Evolutionary conservation across 768 basidiomycete species (phyloP).

Genomic region (Rossbeevera mucosa): DNA sequence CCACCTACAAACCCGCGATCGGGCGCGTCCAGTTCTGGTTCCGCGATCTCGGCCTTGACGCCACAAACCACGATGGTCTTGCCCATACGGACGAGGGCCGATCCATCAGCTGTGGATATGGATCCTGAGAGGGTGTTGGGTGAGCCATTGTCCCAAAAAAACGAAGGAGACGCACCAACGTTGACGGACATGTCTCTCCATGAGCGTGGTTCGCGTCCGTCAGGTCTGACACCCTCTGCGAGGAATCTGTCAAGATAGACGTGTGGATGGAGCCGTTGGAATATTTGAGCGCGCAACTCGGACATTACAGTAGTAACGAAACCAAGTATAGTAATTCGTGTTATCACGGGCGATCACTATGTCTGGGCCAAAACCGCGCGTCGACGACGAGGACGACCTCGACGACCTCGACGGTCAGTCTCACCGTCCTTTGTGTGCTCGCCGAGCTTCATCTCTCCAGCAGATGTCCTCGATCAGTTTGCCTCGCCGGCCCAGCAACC

Average conservation of each 20-base stretch:
- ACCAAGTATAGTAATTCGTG: too few species aligned
- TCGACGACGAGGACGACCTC: slow-evolving; percentile 36
- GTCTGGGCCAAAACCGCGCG: slow-evolving; percentile 13
- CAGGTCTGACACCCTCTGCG: slow-evolving; percentile 71
- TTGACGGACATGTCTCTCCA: slow-evolving; percentile 80
- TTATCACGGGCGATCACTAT: neutral
- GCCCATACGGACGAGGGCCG: slow-evolving; percentile 85
- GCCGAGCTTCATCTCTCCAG: slow-evolving; percentile 7
- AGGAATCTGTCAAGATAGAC: slow-evolving; percentile 87
- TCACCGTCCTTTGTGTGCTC: neutral
- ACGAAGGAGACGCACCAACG: slow-evolving; percentile 52
- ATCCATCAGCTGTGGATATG: slow-evolving; percentile 90
- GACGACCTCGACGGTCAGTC: slow-evolving; percentile 41
- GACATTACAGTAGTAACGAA: slow-evolving; percentile 3
- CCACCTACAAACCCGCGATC: slow-evolving; percentile 79
- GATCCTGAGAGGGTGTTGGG: slow-evolving; percentile 46
- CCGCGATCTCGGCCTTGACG: slow-evolving; percentile 91
- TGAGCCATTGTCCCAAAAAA: neutral
- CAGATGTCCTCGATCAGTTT: slow-evolving; percentile 51
- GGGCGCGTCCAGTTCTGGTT: slow-evolving; percentile 76
- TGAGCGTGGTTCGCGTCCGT: slow-evolving; percentile 64
- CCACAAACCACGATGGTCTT: slow-evolving; percentile 96
- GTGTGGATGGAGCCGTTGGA: slow-evolving; percentile 86
- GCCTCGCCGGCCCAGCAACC: slow-evolving; percentile 12
- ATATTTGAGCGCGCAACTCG: slow-evolving; percentile 44